Conservation (phyloP, 192 early-diverging fungal genomes). For the Powellomyces hirtus region DNA sequence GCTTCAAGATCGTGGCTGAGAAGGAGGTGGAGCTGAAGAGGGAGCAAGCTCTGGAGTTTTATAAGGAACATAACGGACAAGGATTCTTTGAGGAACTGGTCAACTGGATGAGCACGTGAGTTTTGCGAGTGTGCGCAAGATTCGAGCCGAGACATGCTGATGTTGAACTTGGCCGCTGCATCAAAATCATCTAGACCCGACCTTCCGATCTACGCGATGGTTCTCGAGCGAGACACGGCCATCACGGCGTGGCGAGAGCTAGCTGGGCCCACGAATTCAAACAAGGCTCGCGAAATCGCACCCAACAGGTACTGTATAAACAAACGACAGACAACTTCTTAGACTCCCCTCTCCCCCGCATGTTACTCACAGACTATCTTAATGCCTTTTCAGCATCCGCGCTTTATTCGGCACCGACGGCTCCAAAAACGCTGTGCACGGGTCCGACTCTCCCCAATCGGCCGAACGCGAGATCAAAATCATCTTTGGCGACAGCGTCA, state of each 20-base stretch:
- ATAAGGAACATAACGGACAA: constrained; percentile 45
- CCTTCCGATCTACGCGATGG: constrained; percentile 55
- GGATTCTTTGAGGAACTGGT: constrained; percentile 46
- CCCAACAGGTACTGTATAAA: too few species aligned
- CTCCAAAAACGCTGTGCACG: constrained; percentile 57
- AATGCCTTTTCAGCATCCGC: too few species aligned
- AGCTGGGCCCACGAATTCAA: constrained; percentile 57
- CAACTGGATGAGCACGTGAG: constrained; percentile 53
- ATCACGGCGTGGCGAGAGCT: constrained; percentile 55
- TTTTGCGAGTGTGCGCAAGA: background rate
- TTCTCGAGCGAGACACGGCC: constrained; percentile 51
- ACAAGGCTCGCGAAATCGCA: constrained; percentile 53
- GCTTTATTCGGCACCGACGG: constrained; percentile 56
- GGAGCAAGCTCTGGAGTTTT: constrained; percentile 46
- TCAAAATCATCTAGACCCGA: constrained; percentile 22
- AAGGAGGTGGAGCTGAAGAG: constrained; percentile 38
- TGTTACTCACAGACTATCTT: too few species aligned
- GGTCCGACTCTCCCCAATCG: constrained; percentile 50
- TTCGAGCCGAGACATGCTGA: background rate
- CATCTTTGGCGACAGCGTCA: constrained; percentile 40
- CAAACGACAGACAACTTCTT: too few species aligned
- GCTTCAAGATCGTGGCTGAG: constrained; percentile 45
- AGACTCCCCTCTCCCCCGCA: too few species aligned
- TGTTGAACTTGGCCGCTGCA: background rate
- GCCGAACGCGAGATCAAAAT: constrained; percentile 41